Conservation (phyloP, 495 filamentous ascomycete genomes). For the Trichoderma asperelloides region DNA sequence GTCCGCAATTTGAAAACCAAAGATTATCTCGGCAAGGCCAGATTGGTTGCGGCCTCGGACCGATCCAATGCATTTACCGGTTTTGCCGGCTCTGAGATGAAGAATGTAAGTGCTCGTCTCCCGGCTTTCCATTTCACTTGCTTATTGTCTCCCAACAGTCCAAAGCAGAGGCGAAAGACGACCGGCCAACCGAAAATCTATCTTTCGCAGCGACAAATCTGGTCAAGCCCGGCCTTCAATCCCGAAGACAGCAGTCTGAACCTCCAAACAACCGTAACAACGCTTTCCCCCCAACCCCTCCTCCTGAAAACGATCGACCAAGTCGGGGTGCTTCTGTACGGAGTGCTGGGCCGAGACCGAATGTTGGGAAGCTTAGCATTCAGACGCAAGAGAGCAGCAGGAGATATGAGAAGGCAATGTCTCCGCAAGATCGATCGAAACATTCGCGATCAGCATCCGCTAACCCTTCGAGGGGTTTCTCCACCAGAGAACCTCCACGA, state of each 20-base stretch:
- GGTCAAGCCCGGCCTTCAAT: conserved; percentile 71
- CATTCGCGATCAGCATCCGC: conserved; percentile 30
- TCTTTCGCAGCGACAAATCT: conserved; percentile 87
- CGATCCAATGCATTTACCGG: conserved; percentile 65
- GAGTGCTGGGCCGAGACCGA: conserved; percentile 36
- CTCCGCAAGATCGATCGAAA: conserved; percentile 34
- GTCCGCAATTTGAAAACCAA: conserved; percentile 96
- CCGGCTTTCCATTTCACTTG: conserved; percentile 12
- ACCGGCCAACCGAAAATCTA: conserved; percentile 67
- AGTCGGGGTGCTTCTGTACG: conserved; percentile 44
- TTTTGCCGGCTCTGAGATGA: conserved; percentile 66
- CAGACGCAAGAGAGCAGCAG: conserved; percentile 36
- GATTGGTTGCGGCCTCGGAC: conserved; percentile 88
- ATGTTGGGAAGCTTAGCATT: conserved; percentile 46
- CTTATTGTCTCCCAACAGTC: conserved; percentile 13
- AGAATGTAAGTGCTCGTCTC: conserved; percentile 38
- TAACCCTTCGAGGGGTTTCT: conserved; percentile 21
- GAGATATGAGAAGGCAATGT: conserved; percentile 39
- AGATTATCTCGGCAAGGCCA: conserved; percentile 91
- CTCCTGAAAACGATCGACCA: conserved; percentile 70
- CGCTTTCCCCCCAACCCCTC: conserved; percentile 91
- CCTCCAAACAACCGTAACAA: conserved; percentile 62
- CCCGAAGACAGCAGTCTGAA: conserved; percentile 77
- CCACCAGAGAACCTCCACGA: conserved; percentile 25
- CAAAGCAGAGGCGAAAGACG: conserved; percentile 43